Evolutionary conservation across 2,329 filamentous ascomycete species (phyloP).

Genomic region (Fusarium foetens): DNA sequence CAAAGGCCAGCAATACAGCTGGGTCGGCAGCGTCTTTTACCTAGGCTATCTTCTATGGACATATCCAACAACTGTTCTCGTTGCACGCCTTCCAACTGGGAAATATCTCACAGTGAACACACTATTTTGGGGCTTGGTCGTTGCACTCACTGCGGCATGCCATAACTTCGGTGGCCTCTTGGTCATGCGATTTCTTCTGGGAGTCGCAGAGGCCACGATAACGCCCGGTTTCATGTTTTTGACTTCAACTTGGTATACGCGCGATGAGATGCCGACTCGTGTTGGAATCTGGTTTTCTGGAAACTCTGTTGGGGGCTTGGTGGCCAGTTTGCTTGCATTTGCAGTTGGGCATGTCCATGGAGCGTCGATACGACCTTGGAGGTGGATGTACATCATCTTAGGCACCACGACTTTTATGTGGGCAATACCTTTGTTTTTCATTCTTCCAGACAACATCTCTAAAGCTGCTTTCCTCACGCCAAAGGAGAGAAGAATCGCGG

Average conservation of each 20-base stretch:
- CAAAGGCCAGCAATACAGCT: slow-evolving; percentile 66
- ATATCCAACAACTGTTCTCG: slow-evolving; percentile 60
- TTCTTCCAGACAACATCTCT: slow-evolving; percentile 64
- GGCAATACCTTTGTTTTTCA: slow-evolving; percentile 58
- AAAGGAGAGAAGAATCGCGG: slow-evolving; percentile 61
- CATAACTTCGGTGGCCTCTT: slow-evolving; percentile 61
- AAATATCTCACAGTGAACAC: slow-evolving; percentile 60
- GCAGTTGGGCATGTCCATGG: slow-evolving; percentile 64
- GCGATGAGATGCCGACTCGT: slow-evolving; percentile 64
- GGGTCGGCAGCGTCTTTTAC: slow-evolving; percentile 63
- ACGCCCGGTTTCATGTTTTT: slow-evolving; percentile 66
- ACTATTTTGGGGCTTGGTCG: slow-evolving; percentile 61
- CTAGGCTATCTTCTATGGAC: slow-evolving; percentile 61
- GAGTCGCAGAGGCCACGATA: slow-evolving; percentile 64
- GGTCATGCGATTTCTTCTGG: slow-evolving; percentile 63
- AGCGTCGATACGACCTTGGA: slow-evolving; percentile 58
- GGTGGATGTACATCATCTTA: slow-evolving; percentile 68
- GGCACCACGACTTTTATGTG: slow-evolving; percentile 62
- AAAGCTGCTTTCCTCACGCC: slow-evolving; percentile 66
- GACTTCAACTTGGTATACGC: slow-evolving; percentile 66
- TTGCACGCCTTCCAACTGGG: slow-evolving; percentile 59
- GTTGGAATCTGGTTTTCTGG: slow-evolving; percentile 67
- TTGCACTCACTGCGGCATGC: slow-evolving; percentile 58
- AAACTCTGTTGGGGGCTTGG: slow-evolving; percentile 59
- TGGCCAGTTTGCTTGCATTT: slow-evolving; percentile 63